Evolutionary conservation across 164 flowering plant genomes (phyloP), one percentile per base, ranked within the genome.

Genomic region (Euptelea pleiosperma): DNA sequence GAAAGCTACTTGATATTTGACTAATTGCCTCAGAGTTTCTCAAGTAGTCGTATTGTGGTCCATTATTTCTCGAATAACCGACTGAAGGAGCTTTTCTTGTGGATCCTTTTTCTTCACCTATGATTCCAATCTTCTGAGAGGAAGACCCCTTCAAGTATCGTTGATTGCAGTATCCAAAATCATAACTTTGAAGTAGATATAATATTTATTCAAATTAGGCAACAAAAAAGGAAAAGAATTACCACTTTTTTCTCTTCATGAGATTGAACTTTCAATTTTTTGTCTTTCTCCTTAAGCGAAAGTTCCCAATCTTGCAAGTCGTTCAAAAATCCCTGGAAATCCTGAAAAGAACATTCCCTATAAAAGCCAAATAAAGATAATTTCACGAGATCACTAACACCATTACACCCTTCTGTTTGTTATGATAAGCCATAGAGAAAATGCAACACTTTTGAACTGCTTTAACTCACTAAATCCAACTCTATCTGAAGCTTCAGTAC

Each of bases 221-320:
- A 30, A 15, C 15, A 19, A 21, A 42, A 33, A n/a, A 15, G 6
- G 18, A 52, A 21, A 15, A 18, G 4, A 26, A 36, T 45, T 66
- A 78, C 83, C 77, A 58, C 55, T 24, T 69, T 74, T 56, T 50
- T 75, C 58, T 66, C 68, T 16, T 60, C 67, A 47, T 55, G 19
- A 53, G 66, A 47, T 64, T 79, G 74, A 11, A 75, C 59, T 70
- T 71, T 79, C 69, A 73, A 39, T 52, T 76, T 86, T 58, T 83
- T 79, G 64, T 82, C 89, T 60, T 83, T 83, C 55, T 75, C 88
- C 64, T 77, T 76, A 4, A 79, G 60, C 1, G 85, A 73, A 56
- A 68, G 66, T 53, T 92, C 98, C 96, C 93, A 89, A 57, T 81
- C 87, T 73, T 91, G 91, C 75, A 91, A 79, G 69, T 87, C 81